phyloP scores from a whole-genome alignment of 495 filamentous ascomycete species.

The Xylaria acuta region DNA sequence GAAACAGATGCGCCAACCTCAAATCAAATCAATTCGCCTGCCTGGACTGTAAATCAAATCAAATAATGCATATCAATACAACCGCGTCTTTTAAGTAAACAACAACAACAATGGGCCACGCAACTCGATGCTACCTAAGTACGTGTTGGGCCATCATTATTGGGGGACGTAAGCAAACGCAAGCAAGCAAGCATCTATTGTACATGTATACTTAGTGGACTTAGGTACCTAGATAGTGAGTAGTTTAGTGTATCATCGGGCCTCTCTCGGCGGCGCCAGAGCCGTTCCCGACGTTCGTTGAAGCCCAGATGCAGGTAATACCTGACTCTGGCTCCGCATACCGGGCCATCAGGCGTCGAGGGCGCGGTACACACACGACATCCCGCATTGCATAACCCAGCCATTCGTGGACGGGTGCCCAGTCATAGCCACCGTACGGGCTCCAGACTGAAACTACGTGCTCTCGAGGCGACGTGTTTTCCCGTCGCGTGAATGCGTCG shows the following conservation, averaged over 20 bases:
- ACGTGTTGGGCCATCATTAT: not conserved
- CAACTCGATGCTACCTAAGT: slow-evolving; percentile 7
- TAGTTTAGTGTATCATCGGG: not conserved
- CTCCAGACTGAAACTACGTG: slow-evolving; percentile 16
- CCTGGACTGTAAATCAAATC: not conserved
- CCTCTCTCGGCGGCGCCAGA: slow-evolving; percentile 18
- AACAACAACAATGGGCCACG: slow-evolving; percentile 1
- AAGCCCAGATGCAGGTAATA: slow-evolving; percentile 23
- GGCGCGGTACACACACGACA: slow-evolving; percentile 13
- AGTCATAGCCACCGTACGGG: not conserved
- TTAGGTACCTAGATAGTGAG: not conserved
- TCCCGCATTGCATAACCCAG: slow-evolving; percentile 17
- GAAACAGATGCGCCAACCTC: not conserved
- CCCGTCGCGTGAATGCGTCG: slow-evolving; percentile 3
- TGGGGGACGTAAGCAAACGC: not conserved
- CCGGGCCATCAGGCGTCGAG: slow-evolving; percentile 18
- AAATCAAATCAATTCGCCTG: not conserved
- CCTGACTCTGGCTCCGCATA: slow-evolving; percentile 11
- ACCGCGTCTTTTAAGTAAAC: slow-evolving; percentile 4
- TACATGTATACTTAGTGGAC: not conserved
- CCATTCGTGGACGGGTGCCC: slow-evolving; percentile 1
- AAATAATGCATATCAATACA: slow-evolving; percentile 7
- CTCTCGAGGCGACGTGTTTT: slow-evolving; percentile 12
- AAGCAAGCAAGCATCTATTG: not conserved
- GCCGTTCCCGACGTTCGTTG: slow-evolving; percentile 11